Evolutionary conservation across 2,329 filamentous ascomycete species (phyloP), one percentile per base, ranked within the genome.

Genomic region (Emmonsiellopsis sp.): DNA sequence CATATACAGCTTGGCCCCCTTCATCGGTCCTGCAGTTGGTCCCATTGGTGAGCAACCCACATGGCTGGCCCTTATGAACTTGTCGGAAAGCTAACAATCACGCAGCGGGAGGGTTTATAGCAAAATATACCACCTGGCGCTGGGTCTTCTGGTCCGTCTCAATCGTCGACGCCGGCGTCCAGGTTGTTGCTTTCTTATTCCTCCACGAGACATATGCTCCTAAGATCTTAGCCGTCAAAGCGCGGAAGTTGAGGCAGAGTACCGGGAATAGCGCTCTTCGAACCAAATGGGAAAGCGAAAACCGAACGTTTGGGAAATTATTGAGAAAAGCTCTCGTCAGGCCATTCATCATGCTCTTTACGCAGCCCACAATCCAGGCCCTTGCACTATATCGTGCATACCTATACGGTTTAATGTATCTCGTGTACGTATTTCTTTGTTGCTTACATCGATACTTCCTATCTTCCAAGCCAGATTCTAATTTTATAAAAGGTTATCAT

Each of bases 141-240:
- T 89, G 86, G 86, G 79, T 82, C 7, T 89, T 89, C 70, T 87
- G 79, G 69, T 75, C 81, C 0, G 85, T 83, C 0, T 80, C 81
- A 1, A 84, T 88, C 54, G 73, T 73, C 26, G 81, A 82, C 54
- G 84, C 75, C 1, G 55, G 80, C 10, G 79, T 89, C 50, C 83
- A 87, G 63, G 55, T 77, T 9, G 69, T 78, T 7, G 85, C 85
- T 5, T 66, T 87, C 48, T 79, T 84, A 64, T 77, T 84, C 58
- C 73, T 83, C 1, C 76, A 76, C 53, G 85, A 87, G 63, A 86
- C 84, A 2, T 87, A 86, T 65, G 79, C 76, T 0, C 83, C 84
- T 0, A 79, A 79, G 15, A 74, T 89, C 4, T 76, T 88, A 2
- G 67, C 73, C 31, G 70, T 75, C 57, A 85, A 83, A 64, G 80